Evolutionary conservation across 2,329 filamentous ascomycete genomes (phyloP), one percentile per base, ranked within the genome.

Genomic region (Chaetomium sp.): DNA sequence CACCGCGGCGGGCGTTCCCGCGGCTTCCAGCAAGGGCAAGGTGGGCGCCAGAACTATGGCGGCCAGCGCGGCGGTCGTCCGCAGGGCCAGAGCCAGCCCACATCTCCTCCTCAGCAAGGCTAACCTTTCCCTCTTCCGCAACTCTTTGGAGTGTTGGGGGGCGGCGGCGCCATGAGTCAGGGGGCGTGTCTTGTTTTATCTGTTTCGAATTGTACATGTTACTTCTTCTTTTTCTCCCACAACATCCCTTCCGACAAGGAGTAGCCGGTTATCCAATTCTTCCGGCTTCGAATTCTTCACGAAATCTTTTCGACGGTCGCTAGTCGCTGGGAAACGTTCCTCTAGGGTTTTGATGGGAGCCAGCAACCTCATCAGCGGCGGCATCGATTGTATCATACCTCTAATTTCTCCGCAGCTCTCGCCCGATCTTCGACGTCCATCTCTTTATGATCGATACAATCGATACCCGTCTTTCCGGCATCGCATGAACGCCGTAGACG

Each of bases 1-100:
- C 76, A 74, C 49, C 72, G 76, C n/a, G 77, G 76, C 45, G 76
- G 77, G 50, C 72, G 70, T 55, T 71, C 71, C 50, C 71, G 71
- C 56, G 72, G 69, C 49, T 70, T 63, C 58, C 69, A 70, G n/a
- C 69, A 70, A 16, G 72, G 72, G 45, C 75, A 76, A 58, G 69
- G 69, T n/a, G 60, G 64, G 3, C 70, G 70, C 50, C 72, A 74
- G 55, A 72, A 73, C 65, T 75, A 74, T 67, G 74, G 70, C 29
- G 70, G 70, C 42, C 69, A 71, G 62, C 72, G 72, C 57, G 72
- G 74, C 29, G 70, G 70, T 50, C 71, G 72, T 27, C 61, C 59
- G 23, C 68, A 70, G 63, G 72, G 68, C 19, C 70, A 70, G 23
- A 67, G 64, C 5, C 70, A 69, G 54, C 60, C 70, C 2, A 65